phyloP scores from a whole-genome alignment of 2,329 filamentous ascomycete genomes.

The Lasiodiplodia theobromae region DNA sequence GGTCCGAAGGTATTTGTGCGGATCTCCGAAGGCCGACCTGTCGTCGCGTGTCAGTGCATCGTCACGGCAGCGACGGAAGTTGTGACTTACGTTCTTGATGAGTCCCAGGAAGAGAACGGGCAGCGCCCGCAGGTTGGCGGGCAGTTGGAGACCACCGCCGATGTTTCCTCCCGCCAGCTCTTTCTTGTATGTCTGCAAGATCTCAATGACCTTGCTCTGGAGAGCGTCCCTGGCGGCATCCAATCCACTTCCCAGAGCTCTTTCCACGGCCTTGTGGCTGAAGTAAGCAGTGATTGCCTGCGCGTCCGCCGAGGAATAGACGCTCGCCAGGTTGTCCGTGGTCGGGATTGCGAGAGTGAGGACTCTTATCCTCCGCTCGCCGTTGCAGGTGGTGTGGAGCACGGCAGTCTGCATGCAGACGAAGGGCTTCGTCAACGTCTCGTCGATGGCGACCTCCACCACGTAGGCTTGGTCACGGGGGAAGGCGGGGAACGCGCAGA shows the following conservation, averaged over 20 bases:
- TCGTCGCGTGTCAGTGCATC: slow-evolving; percentile 31
- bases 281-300: slow-evolving; percentile 92
- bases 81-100: slow-evolving; percentile 83
- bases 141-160: slow-evolving; percentile 85
- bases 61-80: neutral
- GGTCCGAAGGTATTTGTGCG: slow-evolving; percentile 90
- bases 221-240: slow-evolving; percentile 91
- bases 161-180: slow-evolving; percentile 95
- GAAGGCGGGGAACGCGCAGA: slow-evolving; percentile 97
- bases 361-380: slow-evolving; percentile 92
- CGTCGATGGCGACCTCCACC: slow-evolving; percentile 97
- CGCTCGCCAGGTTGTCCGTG: slow-evolving; percentile 85
- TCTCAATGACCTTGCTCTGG: slow-evolving; percentile 88
- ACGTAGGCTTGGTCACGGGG: slow-evolving; percentile 97
- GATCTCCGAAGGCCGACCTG: slow-evolving; percentile 84
- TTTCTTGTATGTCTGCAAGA: slow-evolving; percentile 95
- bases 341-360: slow-evolving; percentile 93
- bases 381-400: slow-evolving; percentile 96
- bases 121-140: slow-evolving; percentile 86
- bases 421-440: slow-evolving; percentile 88
- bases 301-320: slow-evolving; percentile 95
- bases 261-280: slow-evolving; percentile 96
- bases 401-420: slow-evolving; percentile 94
- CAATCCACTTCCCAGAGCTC: slow-evolving; percentile 81
- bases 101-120: slow-evolving; percentile 91